Base-by-base conservation (phyloP, 1,284 basidiomycete genomes). In the Fistulina hepatica region DNA sequence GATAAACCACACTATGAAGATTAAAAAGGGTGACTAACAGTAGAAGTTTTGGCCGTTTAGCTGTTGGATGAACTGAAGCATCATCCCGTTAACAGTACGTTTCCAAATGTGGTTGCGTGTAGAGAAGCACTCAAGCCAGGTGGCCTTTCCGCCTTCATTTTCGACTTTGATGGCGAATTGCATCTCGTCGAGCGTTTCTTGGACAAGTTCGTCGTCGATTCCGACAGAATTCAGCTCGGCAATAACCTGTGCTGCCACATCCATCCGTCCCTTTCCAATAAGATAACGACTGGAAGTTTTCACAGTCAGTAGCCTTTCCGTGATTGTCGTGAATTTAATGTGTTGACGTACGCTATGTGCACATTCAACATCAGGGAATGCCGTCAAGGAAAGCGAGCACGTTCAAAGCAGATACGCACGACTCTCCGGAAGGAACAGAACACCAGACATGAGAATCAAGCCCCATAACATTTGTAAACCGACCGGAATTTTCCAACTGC, bases 41-140 rank as follows among this genome's bases (percentile, higher is more conserved):
- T 79, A 80, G 56, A 81, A 80, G 53, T 79, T 80, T 52, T 81
- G 78, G 30, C 78, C 78, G 44, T 81, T 82, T 22, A 88, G 59
- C 48, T 88, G 83, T 48, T 86, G 82, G 36, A 86, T 75, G 51
- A 85, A 83, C 52, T 84, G 81, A 24, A 88, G 57, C 76, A 85
- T 81, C 74, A 84, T 84, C 21, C 79, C 77, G 44, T 82, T 85
- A 21, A 65, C 54, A 11, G 79, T 84, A 34, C 81, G 67, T 54
- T 75, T 78, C 73, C 78, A 83, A 19, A 85, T 58, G 48, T 65
- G 60, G 49, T 84, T 81, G 30, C 75, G 59, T 4, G 65, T 65
- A 0, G 76, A 78, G 66, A 88, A 86, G 56, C 81, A 84, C 54
- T 88, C 83, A 20, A 65, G 22, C 83, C 82, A 88, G 0, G 75